Conservation (phyloP, 2,329 filamentous ascomycete genomes). For the Aspergillus sp. region DNA sequence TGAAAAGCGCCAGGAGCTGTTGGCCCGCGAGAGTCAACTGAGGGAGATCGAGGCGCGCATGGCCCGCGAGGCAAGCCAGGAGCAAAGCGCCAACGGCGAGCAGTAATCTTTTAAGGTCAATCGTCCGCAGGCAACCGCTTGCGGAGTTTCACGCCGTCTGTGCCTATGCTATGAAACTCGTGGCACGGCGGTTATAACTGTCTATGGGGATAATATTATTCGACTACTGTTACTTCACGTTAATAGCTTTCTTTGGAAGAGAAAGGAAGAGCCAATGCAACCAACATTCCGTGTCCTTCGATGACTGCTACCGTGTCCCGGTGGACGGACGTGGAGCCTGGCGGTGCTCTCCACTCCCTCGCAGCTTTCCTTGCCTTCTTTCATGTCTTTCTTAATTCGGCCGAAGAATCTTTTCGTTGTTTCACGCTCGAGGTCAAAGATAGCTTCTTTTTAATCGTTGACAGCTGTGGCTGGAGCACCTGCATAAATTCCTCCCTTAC, state of each 20-base stretch:
- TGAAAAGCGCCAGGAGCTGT: slow-evolving; percentile 97
- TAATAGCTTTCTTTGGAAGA: slow-evolving; percentile 38
- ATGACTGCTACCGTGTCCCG: slow-evolving; percentile 23
- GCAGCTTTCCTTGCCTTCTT: slow-evolving; percentile 21
- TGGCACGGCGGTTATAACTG: slow-evolving; percentile 35
- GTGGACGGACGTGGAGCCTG: slow-evolving; percentile 17
- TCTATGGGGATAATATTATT: slow-evolving; percentile 40
- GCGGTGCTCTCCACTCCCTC: slow-evolving; percentile 18
- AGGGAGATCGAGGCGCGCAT: slow-evolving; percentile 98
- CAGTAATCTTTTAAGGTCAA: slow-evolving; percentile 33
- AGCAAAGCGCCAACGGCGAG: slow-evolving; percentile 36
- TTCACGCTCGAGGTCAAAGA: slow-evolving; percentile 29
- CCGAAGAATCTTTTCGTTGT: slow-evolving; percentile 18
- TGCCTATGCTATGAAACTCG: slow-evolving; percentile 38
- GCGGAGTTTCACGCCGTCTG: slow-evolving; percentile 28
- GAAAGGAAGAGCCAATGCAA: slow-evolving; percentile 32
- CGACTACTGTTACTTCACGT: slow-evolving; percentile 41
- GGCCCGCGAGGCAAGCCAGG: slow-evolving; percentile 73
- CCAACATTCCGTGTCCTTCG: slow-evolving; percentile 26
- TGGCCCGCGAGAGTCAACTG: slow-evolving; percentile 96
- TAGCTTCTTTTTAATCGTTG: slow-evolving; percentile 35
- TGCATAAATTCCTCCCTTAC: slow-evolving; percentile 26
- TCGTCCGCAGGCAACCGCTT: slow-evolving; percentile 30
- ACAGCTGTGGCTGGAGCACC: slow-evolving; percentile 27
- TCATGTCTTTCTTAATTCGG: slow-evolving; percentile 21